phyloP scores from a whole-genome alignment of 441 rosid species.

The Arabidopsis hybrid region DNA sequence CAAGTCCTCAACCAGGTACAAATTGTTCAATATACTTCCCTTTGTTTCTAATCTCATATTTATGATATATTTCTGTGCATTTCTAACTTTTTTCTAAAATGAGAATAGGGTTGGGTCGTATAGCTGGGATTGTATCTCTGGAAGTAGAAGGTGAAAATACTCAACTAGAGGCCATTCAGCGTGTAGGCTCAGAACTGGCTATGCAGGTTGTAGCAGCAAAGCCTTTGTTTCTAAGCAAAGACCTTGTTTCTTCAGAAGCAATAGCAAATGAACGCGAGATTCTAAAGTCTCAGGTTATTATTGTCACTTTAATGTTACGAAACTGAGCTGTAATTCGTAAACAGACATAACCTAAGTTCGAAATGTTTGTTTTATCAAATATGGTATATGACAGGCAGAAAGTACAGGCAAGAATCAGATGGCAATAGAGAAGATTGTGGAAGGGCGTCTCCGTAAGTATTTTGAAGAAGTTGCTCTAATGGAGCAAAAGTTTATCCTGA shows the following conservation, averaged over 20 bases:
- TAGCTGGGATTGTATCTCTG: constrained; percentile 86
- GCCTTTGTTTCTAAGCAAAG: constrained; percentile 82
- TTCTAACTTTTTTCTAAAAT: constrained; percentile 12
- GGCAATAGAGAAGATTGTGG: constrained; percentile 95
- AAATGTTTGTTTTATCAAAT: constrained; percentile 15
- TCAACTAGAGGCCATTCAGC: constrained; percentile 64
- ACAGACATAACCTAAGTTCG: neutral
- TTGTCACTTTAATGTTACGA: constrained; percentile 12
- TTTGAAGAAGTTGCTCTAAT: constrained; percentile 87
- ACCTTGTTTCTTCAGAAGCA: constrained; percentile 71
- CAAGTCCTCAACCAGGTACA: constrained; percentile 83
- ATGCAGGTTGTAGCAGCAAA: constrained; percentile 97
- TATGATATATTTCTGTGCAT: neutral
- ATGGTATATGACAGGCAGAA: constrained; percentile 73
- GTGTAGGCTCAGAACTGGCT: constrained; percentile 88
- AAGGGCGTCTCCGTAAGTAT: constrained; percentile 92
- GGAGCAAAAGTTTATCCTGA: constrained; percentile 85
- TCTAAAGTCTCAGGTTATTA: constrained; percentile 88
- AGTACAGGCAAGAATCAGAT: constrained; percentile 78
- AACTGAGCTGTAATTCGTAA: constrained; percentile 3
- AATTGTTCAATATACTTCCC: constrained; percentile 8
- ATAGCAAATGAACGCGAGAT: constrained; percentile 86
- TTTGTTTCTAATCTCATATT: neutral
- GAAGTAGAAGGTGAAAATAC: constrained; percentile 64
- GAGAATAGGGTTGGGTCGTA: constrained; percentile 83